A percentile compares a stretch with the other conserved stretches of the same genome.
These are phyloP conservation scores for Harrya chromipes DNA, from an alignment of 768 basidiomycete genomes.

Conservation along the genomic window DNA sequence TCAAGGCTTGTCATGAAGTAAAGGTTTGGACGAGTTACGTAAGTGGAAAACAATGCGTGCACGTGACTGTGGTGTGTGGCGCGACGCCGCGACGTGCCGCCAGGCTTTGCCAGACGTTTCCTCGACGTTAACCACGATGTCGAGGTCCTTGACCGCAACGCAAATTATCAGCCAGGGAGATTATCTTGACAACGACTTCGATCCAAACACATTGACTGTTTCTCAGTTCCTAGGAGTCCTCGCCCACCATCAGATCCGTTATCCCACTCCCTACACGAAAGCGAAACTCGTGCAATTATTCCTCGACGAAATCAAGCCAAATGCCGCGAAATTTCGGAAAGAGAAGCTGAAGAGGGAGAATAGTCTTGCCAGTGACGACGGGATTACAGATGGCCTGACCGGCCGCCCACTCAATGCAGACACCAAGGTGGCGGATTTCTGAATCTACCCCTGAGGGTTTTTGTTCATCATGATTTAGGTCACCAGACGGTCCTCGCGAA, in stretches of 20 bases:
- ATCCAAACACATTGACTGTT: constrained; percentile 69
- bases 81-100: not conserved
- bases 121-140: constrained; percentile 47
- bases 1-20: too few relatives aligned
- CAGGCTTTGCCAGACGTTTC: not conserved
- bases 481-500: constrained; percentile 58
- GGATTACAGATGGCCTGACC: constrained; percentile 80
- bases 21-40: constrained; percentile 1
- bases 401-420: constrained; percentile 59
- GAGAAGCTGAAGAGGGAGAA: constrained; percentile 64
- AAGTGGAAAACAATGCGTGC: not conserved
- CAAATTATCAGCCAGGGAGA: constrained; percentile 73
- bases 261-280: constrained; percentile 74
- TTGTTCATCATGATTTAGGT: constrained; percentile 10
- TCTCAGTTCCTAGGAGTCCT: constrained; percentile 79
- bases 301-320: constrained; percentile 69
- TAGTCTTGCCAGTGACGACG: constrained; percentile 75
- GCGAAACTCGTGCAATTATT: constrained; percentile 75
- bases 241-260: constrained; percentile 71
- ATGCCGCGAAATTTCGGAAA: constrained; percentile 53
- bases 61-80: constrained; percentile 22
- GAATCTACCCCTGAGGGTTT: not conserved
- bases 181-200: constrained; percentile 78
- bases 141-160: constrained; percentile 64
- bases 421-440: constrained; percentile 38